Evolutionary conservation across 2,329 filamentous ascomycete species (phyloP).

Genomic region (Pseudogymnoascus sp.): DNA sequence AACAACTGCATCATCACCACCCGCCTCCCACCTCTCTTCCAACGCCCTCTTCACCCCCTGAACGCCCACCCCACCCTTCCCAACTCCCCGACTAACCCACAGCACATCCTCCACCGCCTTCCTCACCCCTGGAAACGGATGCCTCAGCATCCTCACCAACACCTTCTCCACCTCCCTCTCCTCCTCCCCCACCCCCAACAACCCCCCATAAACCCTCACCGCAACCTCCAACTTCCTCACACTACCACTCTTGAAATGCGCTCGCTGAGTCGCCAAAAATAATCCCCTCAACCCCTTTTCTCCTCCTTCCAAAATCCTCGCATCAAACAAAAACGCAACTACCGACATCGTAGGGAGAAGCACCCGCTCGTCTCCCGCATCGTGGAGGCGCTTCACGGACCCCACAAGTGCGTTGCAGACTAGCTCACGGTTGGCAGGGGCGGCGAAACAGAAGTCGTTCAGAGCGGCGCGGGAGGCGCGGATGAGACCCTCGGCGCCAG

Average conservation of each 20-base stretch:
- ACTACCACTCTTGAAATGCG: slow-evolving; percentile 75
- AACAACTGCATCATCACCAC: not conserved
- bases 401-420: slow-evolving; percentile 45
- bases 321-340: slow-evolving; percentile 68
- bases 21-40: slow-evolving; percentile 6
- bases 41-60: slow-evolving; percentile 38
- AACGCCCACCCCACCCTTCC: slow-evolving; percentile 50
- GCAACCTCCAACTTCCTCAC: slow-evolving; percentile 75
- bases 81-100: slow-evolving; percentile 38
- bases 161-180: slow-evolving; percentile 50
- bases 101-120: slow-evolving; percentile 53
- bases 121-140: slow-evolving; percentile 73
- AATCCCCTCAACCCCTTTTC: slow-evolving; percentile 20
- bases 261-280: slow-evolving; percentile 46
- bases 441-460: slow-evolving; percentile 40
- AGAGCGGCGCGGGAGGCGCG: slow-evolving; percentile 61
- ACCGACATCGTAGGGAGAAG: slow-evolving; percentile 71
- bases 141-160: slow-evolving; percentile 63
- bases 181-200: slow-evolving; percentile 39
- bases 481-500: slow-evolving; percentile 69
- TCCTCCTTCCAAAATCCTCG: slow-evolving; percentile 39
- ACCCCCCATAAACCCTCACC: slow-evolving; percentile 67
- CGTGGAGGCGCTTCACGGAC: slow-evolving; percentile 40
- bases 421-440: slow-evolving; percentile 27
- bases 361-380: slow-evolving; percentile 56